Conservation (phyloP, 148 eudicot species). For the Fagopyrum esculentum region DNA sequence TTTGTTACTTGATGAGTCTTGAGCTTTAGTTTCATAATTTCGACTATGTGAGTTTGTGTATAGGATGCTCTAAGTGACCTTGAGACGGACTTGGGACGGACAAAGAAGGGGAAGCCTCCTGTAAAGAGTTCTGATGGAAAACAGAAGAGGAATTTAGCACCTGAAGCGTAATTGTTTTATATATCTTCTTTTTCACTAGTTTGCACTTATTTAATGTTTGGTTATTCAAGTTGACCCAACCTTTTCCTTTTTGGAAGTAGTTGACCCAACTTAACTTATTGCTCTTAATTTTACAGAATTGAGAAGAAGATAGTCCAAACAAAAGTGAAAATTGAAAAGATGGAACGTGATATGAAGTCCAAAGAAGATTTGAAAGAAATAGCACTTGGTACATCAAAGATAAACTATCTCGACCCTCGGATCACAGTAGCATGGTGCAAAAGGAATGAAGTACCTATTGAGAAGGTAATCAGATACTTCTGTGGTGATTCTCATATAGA, state of each 20-base stretch:
- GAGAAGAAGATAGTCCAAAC: conserved; percentile 74
- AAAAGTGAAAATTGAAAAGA: conserved; percentile 62
- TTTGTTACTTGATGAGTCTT: neutral
- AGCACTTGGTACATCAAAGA: conserved; percentile 97
- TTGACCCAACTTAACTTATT: neutral
- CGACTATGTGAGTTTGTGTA: conserved; percentile 15
- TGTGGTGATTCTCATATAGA: neutral
- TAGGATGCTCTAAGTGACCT: conserved; percentile 58
- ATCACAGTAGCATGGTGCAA: conserved; percentile 99
- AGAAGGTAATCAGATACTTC: conserved; percentile 48
- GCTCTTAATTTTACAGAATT: conserved; percentile 39
- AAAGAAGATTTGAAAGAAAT: conserved; percentile 96
- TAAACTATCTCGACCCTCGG: conserved; percentile 93
- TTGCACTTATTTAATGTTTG: neutral
- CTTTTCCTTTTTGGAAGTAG: too few relatives aligned
- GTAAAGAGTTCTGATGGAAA: conserved; percentile 70
- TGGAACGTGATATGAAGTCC: conserved; percentile 63
- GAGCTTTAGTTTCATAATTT: conserved; percentile 2
- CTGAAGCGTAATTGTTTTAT: conserved; percentile 60
- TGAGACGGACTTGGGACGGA: conserved; percentile 64
- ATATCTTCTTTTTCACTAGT: neutral
- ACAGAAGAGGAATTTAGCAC: conserved; percentile 56
- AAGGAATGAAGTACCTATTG: conserved; percentile 92
- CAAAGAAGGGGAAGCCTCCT: conserved; percentile 88
- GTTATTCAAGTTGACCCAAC: neutral